Evolutionary conservation across 768 basidiomycete genomes (phyloP).

Genomic region (Boletus bicolor): DNA sequence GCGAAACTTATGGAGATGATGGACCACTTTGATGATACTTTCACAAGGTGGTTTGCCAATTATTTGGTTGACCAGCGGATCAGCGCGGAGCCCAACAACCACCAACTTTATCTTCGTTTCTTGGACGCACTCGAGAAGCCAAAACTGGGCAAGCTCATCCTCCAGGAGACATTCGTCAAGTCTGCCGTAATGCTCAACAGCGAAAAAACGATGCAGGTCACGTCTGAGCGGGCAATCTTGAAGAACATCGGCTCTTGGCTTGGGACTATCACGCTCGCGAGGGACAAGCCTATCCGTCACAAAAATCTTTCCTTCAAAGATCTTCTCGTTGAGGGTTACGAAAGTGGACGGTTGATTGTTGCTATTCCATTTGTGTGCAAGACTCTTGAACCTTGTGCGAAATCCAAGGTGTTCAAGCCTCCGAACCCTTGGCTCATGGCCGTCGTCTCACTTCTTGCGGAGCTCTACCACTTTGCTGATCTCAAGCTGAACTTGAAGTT

Average conservation of each 20-base stretch:
- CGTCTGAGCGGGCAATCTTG: constrained; percentile 78
- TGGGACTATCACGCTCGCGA: constrained; percentile 88
- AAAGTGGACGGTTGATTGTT: constrained; percentile 84
- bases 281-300: constrained; percentile 89
- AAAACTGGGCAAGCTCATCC: constrained; percentile 65
- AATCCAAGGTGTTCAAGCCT: constrained; percentile 89
- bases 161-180: constrained; percentile 94
- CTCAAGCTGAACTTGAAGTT: constrained; percentile 96
- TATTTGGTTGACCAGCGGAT: constrained; percentile 96
- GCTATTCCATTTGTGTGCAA: constrained; percentile 99
- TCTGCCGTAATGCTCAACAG: constrained; percentile 84
- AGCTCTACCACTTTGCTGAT: constrained; percentile 97
- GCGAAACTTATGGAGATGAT: constrained; percentile 83
- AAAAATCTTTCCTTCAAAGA: constrained; percentile 97
- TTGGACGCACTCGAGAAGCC: constrained; percentile 77
- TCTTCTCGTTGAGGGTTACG: constrained; percentile 93
- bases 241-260: constrained; percentile 97
- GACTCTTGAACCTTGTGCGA: constrained; percentile 84
- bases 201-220: constrained; percentile 83
- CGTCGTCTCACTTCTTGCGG: constrained; percentile 84
- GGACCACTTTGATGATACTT: constrained; percentile 75
- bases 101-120: constrained; percentile 90
- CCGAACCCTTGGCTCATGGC: constrained; percentile 99
- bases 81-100: constrained; percentile 96
- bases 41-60: constrained; percentile 95